These are phyloP conservation scores for Myxozyma sirexii DNA, from an alignment of 805 yeast species.

Conservation along the genomic window DNA sequence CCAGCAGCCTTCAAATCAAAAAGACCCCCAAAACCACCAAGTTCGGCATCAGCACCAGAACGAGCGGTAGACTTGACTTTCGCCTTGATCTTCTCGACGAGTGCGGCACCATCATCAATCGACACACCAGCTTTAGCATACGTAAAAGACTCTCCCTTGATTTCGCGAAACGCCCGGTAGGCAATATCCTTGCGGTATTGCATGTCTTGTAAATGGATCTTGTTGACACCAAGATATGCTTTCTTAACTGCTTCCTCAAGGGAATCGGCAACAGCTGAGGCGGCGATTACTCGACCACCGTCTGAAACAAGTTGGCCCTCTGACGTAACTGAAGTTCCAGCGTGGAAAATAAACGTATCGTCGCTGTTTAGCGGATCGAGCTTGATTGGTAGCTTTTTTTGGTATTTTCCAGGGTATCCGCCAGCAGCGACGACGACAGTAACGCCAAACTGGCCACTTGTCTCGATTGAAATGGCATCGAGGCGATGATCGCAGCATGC, in stretches of 20 bases:
- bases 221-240: conserved; percentile 84
- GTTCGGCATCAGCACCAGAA: conserved; percentile 95
- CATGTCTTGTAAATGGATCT: conserved; percentile 70
- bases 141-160: conserved; percentile 55
- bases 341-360: conserved; percentile 84
- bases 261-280: conserved; percentile 79
- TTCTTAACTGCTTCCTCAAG: conserved; percentile 78
- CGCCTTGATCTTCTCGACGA: conserved; percentile 87
- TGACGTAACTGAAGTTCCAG: conserved; percentile 69
- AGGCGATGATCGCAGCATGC: conserved; percentile 94
- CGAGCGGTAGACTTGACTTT: conserved; percentile 91
- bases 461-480: conserved; percentile 68
- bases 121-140: conserved; percentile 97
- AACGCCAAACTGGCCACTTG: conserved; percentile 66
- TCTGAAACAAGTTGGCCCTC: conserved; percentile 72
- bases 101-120: conserved; percentile 89
- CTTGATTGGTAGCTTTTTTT: conserved; percentile 82
- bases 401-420: conserved; percentile 90
- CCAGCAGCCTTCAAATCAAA: conserved; percentile 91
- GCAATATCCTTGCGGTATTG: conserved; percentile 94
- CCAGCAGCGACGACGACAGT: conserved; percentile 97
- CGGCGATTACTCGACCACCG: conserved; percentile 97
- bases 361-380: conserved; percentile 48
- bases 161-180: conserved; percentile 79
- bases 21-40: conserved; percentile 98